Evolutionary conservation across 768 basidiomycete species (phyloP).

Genomic region (Glaciozyma martinii): DNA sequence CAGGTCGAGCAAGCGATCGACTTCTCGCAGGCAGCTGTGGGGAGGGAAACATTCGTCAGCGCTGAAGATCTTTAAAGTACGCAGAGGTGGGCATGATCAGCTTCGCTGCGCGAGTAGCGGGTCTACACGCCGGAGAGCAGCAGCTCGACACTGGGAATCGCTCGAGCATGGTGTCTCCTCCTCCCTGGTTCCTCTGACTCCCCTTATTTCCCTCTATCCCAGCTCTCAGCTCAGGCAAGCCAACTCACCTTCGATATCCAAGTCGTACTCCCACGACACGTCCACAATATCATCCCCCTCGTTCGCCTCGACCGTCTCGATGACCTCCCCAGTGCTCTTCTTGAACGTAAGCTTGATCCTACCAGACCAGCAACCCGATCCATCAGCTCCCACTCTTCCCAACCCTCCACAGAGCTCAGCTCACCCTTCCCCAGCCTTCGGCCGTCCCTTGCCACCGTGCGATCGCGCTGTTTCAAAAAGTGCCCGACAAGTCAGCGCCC

Average conservation of each 20-base stretch:
- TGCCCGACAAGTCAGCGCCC: too few relatives aligned
- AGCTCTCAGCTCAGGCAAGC: background rate
- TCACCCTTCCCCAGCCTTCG: constrained; percentile 61
- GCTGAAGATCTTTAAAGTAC: background rate
- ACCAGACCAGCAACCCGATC: constrained; percentile 1
- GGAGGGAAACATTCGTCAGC: background rate
- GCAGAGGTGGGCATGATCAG: background rate
- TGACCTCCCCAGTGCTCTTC: constrained; percentile 69
- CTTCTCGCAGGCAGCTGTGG: constrained; percentile 84
- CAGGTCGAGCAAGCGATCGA: constrained; percentile 97
- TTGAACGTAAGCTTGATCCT: constrained; percentile 87
- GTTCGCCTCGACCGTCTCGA: constrained; percentile 78
- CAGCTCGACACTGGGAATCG: background rate
- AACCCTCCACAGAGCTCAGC: too few relatives aligned
- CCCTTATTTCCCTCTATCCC: too few relatives aligned
- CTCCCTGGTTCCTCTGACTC: too few relatives aligned
- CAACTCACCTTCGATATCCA: constrained; percentile 79
- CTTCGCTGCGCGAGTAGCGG: background rate
- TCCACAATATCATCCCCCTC: constrained; percentile 88
- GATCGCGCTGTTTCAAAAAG: background rate
- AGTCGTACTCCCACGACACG: constrained; percentile 87
- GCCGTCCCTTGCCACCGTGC: constrained; percentile 55
- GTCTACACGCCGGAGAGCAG: background rate
- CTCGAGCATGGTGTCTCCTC: too few relatives aligned
- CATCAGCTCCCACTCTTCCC: background rate